Conservation (phyloP, 352 stramenopile species). For the Globisporangium barbulae region DNA sequence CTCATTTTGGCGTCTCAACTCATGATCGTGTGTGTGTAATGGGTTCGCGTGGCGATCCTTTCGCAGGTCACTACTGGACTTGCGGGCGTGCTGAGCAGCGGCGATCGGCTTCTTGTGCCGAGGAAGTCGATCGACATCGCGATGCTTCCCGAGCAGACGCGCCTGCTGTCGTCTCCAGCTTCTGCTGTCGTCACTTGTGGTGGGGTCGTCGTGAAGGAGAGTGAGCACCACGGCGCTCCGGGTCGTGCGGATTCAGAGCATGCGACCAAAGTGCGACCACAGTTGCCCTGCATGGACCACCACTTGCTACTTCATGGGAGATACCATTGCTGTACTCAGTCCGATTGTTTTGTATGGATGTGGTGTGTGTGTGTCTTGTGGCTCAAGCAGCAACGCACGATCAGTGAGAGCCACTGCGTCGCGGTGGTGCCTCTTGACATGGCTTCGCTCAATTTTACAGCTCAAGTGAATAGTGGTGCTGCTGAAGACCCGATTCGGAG, state of each 20-base stretch:
- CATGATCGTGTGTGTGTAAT: neutral
- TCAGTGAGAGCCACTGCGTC: conserved; percentile 4
- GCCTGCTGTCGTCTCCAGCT: neutral
- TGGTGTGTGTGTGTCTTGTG: neutral
- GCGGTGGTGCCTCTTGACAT: conserved; percentile 10
- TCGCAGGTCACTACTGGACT: neutral
- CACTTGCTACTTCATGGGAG: neutral
- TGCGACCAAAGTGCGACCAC: neutral
- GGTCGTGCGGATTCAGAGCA: neutral
- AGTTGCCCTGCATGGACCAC: too few species aligned
- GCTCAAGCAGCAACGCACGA: neutral
- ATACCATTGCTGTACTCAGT: neutral
- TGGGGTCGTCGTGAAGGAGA: neutral
- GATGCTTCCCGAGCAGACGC: conserved; percentile 12
- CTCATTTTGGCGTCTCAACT: neutral
- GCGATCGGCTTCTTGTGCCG: neutral
- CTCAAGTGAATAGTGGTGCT: neutral
- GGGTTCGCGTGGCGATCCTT: neutral
- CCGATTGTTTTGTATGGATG: neutral
- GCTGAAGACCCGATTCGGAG: neutral
- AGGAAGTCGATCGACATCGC: conserved; percentile 20
- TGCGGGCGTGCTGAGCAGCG: neutral
- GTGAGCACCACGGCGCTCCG: neutral
- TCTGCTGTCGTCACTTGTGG: neutral
- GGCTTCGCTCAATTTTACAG: neutral